Evolutionary conservation across 2,329 filamentous ascomycete genomes (phyloP), one percentile per base, ranked within the genome.

Genomic region (Hortaea sp.): DNA sequence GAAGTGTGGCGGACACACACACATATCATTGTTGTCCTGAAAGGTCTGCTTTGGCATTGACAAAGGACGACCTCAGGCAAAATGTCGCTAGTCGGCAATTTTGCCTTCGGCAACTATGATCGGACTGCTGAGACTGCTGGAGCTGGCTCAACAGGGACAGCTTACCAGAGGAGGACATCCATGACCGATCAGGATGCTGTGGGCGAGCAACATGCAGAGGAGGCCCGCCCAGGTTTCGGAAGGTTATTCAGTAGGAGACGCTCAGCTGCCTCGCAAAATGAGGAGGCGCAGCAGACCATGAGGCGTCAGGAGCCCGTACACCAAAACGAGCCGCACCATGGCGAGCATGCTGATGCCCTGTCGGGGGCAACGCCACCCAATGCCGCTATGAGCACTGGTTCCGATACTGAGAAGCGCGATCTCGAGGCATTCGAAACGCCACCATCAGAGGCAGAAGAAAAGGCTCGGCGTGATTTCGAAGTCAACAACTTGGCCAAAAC

Each of bases 1-100:
- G 20, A 20, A 20, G 20, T 20, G 20, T 20, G 20, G 20, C 20
- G 20, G 20, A 20, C 20, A 20, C 20, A 20, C 20, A 20, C 20
- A 20, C 20, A 20, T 20, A 20, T 20, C 20, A 20, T 20, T 20
- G 20, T 20, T 20, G 20, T 20, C 20, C 20, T 20, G 20, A 20
- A 20, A 4, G 20, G 20, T 20, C 20, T 20, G 20, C 20, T 20
- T 4, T 20, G 20, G 20, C 20, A 20, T 20, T 20, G 20, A 20
- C 20, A 20, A 20, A 20, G 20, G 20, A 20, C 20, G 20, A 20
- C 20, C 20, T 20, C 20, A 20, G 20, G 29, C 41, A 47, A 34
- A 20, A 71, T 71, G 69, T 66, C 65, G 49, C 56, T 69, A 50
- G 64, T 66, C 44, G 67, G 67, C 55, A 69, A 68, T 55, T 67